phyloP scores from a whole-genome alignment of 2,329 filamentous ascomycete genomes.

The Coniochaeta ligniaria region DNA sequence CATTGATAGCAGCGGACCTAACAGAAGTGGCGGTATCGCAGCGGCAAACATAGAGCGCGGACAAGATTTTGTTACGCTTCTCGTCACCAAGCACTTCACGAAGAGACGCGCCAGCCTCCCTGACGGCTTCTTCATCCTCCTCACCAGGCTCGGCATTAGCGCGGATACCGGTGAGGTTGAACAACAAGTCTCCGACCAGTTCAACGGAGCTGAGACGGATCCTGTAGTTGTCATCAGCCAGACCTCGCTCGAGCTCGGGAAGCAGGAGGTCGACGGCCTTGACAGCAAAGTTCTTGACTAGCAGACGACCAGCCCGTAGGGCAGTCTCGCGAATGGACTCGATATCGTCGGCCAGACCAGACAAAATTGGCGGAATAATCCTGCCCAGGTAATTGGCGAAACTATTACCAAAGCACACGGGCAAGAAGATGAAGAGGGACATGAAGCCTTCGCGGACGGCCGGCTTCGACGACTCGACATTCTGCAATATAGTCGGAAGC shows the following conservation, averaged over 20 bases:
- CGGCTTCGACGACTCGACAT: constrained; percentile 84
- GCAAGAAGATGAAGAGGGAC: constrained; percentile 98
- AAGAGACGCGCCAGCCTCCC: constrained; percentile 86
- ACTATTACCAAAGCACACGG: constrained; percentile 97
- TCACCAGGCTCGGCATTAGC: constrained; percentile 71
- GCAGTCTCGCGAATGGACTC: constrained; percentile 98
- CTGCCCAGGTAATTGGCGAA: constrained; percentile 92
- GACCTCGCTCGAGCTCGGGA: constrained; percentile 88
- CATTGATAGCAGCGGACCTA: constrained; percentile 78
- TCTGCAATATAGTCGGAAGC: constrained; percentile 90
- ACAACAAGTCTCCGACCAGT: constrained; percentile 89
- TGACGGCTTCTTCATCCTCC: constrained; percentile 67
- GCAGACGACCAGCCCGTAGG: constrained; percentile 80
- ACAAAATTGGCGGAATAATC: constrained; percentile 91
- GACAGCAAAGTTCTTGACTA: constrained; percentile 98
- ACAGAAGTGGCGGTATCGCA: constrained; percentile 93
- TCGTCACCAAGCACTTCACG: constrained; percentile 92
- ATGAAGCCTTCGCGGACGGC: constrained; percentile 97
- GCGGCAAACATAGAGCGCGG: constrained; percentile 94
- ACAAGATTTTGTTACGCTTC: constrained; percentile 93
- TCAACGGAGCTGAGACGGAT: constrained; percentile 98
- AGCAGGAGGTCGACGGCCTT: constrained; percentile 90
- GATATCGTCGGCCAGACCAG: constrained; percentile 89
- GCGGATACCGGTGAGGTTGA: constrained; percentile 94
- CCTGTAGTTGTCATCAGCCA: constrained; percentile 95